A percentile compares a stretch with the other conserved stretches of the same genome.
Evolutionary conservation across 768 basidiomycete species (phyloP).

Genomic region (Tubosaeta brunneosetosa): DNA sequence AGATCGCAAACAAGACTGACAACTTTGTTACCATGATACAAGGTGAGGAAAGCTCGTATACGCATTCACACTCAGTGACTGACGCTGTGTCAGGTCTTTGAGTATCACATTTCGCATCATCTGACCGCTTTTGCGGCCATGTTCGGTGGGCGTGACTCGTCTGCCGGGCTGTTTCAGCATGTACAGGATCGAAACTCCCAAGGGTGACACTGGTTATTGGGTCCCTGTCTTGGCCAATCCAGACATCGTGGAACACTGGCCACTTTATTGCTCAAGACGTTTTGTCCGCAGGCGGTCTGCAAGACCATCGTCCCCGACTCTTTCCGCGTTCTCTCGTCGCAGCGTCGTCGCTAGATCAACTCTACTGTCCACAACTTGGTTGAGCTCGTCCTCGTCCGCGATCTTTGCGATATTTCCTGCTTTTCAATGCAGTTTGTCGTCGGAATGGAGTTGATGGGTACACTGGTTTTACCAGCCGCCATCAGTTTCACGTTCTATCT

Average conservation of each 20-base stretch:
- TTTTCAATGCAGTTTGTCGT: constrained; percentile 99
- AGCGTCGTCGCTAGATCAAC: constrained; percentile 99
- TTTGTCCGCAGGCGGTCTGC: constrained; percentile 98
- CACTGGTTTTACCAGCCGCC: constrained; percentile 93
- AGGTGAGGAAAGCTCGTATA: constrained; percentile 51
- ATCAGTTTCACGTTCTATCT: constrained; percentile 96
- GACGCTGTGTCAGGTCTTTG: constrained; percentile 65
- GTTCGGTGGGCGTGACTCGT: constrained; percentile 99
- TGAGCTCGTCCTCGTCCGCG: constrained; percentile 91
- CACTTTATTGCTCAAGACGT: constrained; percentile 96
- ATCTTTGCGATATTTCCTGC: constrained; percentile 99
- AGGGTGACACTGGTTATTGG: constrained; percentile 94
- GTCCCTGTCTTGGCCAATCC: constrained; percentile 98
- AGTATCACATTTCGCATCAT: constrained; percentile 99
- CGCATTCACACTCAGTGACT: constrained; percentile 5
- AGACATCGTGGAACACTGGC: constrained; percentile 97
- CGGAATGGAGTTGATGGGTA: constrained; percentile 96
- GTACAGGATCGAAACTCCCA: constrained; percentile 99
- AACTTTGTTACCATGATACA: constrained; percentile 99
- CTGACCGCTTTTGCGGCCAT: constrained; percentile 98
- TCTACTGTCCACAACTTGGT: constrained; percentile 96
- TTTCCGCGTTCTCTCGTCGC: constrained; percentile 88
- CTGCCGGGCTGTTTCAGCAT: constrained; percentile 99
- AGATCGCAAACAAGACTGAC: constrained; percentile 98
- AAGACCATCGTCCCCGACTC: constrained; percentile 98